A percentile compares a stretch with the other conserved stretches of the same genome.
Evolutionary conservation across 2,329 filamentous ascomycete species (phyloP).

Genomic region (Colletotrichum endophyticum): DNA sequence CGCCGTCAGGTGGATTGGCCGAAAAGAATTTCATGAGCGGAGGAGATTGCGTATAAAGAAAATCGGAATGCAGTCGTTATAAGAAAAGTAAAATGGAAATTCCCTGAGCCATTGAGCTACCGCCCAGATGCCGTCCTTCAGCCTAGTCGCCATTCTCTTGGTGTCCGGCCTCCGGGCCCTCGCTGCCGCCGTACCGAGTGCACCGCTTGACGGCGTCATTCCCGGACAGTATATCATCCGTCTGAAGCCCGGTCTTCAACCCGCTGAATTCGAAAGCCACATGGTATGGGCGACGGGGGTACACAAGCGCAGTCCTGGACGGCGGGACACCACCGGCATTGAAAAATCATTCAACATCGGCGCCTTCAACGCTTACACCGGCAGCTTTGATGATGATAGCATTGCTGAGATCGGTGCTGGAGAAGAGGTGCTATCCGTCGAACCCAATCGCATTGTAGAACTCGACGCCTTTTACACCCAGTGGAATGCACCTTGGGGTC

Average conservation of each 20-base stretch:
- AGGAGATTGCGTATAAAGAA: background rate
- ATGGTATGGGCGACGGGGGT: conserved; percentile 37
- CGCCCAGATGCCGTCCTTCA: background rate
- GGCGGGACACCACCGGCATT: conserved; percentile 38
- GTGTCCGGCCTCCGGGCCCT: background rate
- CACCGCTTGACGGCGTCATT: background rate
- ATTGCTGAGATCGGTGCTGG: conserved; percentile 40
- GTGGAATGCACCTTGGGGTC: conserved; percentile 44
- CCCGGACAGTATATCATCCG: conserved; percentile 3
- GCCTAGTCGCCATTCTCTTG: background rate
- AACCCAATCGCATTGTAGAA: conserved; percentile 31
- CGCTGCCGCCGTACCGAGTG: background rate
- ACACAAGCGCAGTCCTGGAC: conserved; percentile 37
- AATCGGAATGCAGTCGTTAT: background rate
- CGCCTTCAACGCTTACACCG: conserved; percentile 45
- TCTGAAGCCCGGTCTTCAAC: conserved; percentile 27
- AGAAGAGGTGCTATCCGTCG: conserved; percentile 34
- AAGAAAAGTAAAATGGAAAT: background rate
- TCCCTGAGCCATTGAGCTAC: background rate
- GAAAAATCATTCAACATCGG: conserved; percentile 42
- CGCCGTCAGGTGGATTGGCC: background rate
- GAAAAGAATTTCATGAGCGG: background rate
- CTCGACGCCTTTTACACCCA: conserved; percentile 34
- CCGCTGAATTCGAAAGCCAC: conserved; percentile 36
- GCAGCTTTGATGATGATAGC: conserved; percentile 46